A percentile compares a stretch with the other conserved stretches of the same genome.
These are phyloP conservation scores for Colletotrichum sojae DNA, from an alignment of 2,329 filamentous ascomycete genomes.

Conservation along the genomic window DNA sequence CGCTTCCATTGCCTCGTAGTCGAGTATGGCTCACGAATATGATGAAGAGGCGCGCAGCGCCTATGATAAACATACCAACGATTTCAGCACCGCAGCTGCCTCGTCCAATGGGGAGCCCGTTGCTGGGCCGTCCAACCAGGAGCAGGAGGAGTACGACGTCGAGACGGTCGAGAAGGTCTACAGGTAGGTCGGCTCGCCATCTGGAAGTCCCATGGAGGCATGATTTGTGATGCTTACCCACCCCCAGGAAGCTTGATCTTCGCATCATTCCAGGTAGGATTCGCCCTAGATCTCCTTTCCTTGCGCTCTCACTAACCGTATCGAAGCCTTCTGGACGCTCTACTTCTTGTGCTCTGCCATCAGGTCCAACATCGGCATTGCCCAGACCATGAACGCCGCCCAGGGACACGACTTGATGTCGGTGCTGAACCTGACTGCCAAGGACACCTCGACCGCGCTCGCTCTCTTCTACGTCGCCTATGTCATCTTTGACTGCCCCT, in stretches of 20 bases:
- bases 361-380: slow-evolving; percentile 90
- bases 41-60: slow-evolving; percentile 48
- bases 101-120: slow-evolving; percentile 7
- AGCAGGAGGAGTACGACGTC: slow-evolving; percentile 59
- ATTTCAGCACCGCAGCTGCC: slow-evolving; percentile 28
- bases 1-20: slow-evolving; percentile 66
- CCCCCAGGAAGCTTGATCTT: slow-evolving; percentile 65
- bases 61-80: slow-evolving; percentile 48
- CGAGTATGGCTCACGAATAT: slow-evolving; percentile 60
- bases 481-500: slow-evolving; percentile 89
- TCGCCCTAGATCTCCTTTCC: not conserved
- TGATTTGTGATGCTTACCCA: not conserved
- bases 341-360: slow-evolving; percentile 96
- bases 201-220: not conserved
- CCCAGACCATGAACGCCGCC: slow-evolving; percentile 90
- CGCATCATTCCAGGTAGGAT: slow-evolving; percentile 71
- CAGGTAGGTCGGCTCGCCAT: slow-evolving; percentile 47
- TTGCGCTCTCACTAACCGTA: not conserved
- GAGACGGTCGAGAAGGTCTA: slow-evolving; percentile 70
- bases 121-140: slow-evolving; percentile 38
- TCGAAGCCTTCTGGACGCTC: slow-evolving; percentile 83
- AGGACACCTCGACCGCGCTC: slow-evolving; percentile 86
- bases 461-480: slow-evolving; percentile 95
- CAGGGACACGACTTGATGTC: slow-evolving; percentile 81
- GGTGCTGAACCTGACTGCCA: slow-evolving; percentile 77